Base-by-base conservation (phyloP, 1,284 basidiomycete species). In the Cutaneotrichosporon daszewskae region DNA sequence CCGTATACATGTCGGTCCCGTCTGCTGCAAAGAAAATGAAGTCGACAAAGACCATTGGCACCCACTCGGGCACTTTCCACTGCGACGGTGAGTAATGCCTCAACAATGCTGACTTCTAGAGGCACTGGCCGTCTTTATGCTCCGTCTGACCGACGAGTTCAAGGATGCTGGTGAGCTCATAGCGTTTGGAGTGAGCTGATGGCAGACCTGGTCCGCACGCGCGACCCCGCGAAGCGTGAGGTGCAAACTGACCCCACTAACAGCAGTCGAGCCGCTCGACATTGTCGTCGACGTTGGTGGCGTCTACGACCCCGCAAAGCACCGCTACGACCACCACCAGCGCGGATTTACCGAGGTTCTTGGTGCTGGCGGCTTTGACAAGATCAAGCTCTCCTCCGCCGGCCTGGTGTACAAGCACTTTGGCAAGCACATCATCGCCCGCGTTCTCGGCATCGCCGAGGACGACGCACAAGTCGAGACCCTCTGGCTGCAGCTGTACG, bases 201-300 rank as follows among this genome's bases (percentile, higher is more conserved):
- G 37, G 34, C 54, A 87, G 87, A 77, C 54, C 66, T 96, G 33
- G 84, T 83, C 60, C 80, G 90, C 28, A 85, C 81, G 34, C 80
- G 94, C 41, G 89, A 96, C 65, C 81, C 84, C 1, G 78, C 77
- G 11, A 69, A 85, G 38, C 79, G 69, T 71, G 27, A 39, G 68
- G 51, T 2, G 11, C 19, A 5, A 18, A n/a, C 16, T 16, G 6
- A 11, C 19, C 25, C 17, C 37, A n/a, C 20, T 43, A 19, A 24
- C 26, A 12, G 3, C 50, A 71, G 69, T 98, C 42, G 83, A 85
- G 52, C 77, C 80, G 4, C 91, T 90, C 60, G 84, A 91, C 60
- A 91, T 98, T 64, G 89, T 98, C n/a, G 90, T 98, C 27, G 94
- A 98, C 66, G 94, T 98, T 43, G 94, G 95, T 14, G 92, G 87